Evolutionary conservation across 2,329 filamentous ascomycete genomes (phyloP).

Genomic region (Calonectria fujianensis): DNA sequence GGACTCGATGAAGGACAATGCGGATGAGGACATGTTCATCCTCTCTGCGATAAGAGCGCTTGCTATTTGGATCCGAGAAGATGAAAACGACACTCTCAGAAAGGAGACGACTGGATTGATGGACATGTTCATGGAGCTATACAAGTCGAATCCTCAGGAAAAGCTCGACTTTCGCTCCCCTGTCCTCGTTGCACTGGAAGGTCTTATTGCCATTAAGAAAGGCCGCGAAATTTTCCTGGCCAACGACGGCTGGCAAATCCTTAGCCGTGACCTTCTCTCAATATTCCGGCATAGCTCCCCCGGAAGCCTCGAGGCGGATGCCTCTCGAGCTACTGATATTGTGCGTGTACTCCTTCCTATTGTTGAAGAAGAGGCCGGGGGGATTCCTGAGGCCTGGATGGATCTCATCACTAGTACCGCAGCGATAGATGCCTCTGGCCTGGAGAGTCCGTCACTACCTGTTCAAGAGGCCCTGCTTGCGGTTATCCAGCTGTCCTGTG

Average conservation of each 20-base stretch:
- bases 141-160: constrained; percentile 62
- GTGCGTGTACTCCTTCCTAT: constrained; percentile 73
- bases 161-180: constrained; percentile 74
- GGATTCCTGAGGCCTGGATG: constrained; percentile 74
- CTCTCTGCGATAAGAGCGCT: constrained; percentile 75
- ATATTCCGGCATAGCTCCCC: constrained; percentile 63
- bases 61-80: constrained; percentile 81
- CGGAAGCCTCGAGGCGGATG: constrained; percentile 53
- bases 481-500: constrained; percentile 73
- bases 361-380: constrained; percentile 67
- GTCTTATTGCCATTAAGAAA: constrained; percentile 69
- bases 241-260: constrained; percentile 72
- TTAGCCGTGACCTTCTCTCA: constrained; percentile 69
- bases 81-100: constrained; percentile 76
- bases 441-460: constrained; percentile 40
- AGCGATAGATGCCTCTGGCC: constrained; percentile 65
- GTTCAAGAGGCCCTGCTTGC: constrained; percentile 72
- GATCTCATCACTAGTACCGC: constrained; percentile 70
- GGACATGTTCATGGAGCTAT: constrained; percentile 80
- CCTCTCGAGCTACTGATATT: constrained; percentile 72
- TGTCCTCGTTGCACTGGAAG: constrained; percentile 76
- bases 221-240: constrained; percentile 69
- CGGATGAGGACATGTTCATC: constrained; percentile 74
- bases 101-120: constrained; percentile 75
- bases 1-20: constrained; percentile 72